These are phyloP conservation scores for Phalaenopsis equestris DNA, from an alignment of 106 monocot species.

Conservation along the genomic window DNA sequence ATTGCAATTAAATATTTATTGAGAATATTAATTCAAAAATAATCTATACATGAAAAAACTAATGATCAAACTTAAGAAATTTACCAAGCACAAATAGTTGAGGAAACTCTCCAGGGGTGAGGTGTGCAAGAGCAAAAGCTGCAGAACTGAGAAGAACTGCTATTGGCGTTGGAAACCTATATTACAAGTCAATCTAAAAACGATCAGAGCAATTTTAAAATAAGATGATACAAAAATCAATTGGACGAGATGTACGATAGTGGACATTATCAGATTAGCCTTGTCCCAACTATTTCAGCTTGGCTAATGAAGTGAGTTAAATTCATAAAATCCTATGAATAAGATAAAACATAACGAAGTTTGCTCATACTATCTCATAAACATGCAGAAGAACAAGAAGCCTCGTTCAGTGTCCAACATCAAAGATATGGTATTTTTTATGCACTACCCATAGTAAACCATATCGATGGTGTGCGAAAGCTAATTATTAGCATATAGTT, in stretches of 20 bases:
- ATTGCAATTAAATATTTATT: neutral
- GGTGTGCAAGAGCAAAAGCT: constrained; percentile 80
- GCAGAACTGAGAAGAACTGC: constrained; percentile 74
- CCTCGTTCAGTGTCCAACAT: neutral
- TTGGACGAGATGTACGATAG: neutral
- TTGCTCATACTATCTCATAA: neutral
- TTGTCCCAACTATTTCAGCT: neutral
- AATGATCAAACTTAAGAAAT: neutral
- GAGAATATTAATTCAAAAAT: neutral
- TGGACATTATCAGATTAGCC: neutral
- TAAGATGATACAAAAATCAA: neutral
- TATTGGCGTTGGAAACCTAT: constrained; percentile 82
- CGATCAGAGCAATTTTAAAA: neutral
- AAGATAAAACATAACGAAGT: neutral
- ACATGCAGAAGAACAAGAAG: neutral
- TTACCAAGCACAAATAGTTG: constrained; percentile 90
- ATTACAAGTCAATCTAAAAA: constrained; percentile 5
- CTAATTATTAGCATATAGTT: neutral
- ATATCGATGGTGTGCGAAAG: neutral
- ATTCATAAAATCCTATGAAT: neutral
- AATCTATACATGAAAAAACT: neutral
- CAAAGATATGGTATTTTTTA: neutral
- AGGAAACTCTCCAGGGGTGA: constrained; percentile 91
- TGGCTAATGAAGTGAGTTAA: neutral
- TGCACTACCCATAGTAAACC: neutral